Conservation (phyloP, 306 rosid genomes). For the Sicyos baderoa region DNA sequence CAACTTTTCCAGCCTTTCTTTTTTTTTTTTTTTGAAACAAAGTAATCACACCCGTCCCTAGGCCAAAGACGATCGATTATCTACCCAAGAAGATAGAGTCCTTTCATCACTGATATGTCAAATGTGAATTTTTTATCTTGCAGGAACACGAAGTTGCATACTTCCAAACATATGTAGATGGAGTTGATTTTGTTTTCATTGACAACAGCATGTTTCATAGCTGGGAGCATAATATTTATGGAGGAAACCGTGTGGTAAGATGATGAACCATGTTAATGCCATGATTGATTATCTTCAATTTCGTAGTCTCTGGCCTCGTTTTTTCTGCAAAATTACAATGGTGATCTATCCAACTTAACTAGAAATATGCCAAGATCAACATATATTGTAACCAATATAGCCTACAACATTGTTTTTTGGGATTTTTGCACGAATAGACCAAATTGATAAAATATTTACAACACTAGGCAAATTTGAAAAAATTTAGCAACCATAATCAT, state of each 20-base stretch:
- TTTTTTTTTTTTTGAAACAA: no score
- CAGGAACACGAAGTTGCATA: slow-evolving; percentile 77
- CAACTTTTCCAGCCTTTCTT: background rate
- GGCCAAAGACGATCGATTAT: no score
- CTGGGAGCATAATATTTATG: slow-evolving; percentile 48
- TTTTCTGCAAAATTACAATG: background rate
- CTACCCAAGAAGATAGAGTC: no score
- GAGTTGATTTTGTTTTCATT: slow-evolving; percentile 82
- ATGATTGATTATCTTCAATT: background rate
- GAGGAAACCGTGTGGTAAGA: slow-evolving; percentile 72
- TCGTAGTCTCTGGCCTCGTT: background rate
- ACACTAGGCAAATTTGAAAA: no score
- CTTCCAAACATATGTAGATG: slow-evolving; percentile 76
- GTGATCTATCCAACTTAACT: background rate
- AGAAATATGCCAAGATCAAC: background rate
- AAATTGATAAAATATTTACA: no score
- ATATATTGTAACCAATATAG: no score
- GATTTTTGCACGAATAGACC: no score
- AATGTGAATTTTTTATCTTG: slow-evolving; percentile 23
- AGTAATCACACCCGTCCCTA: no score
- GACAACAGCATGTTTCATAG: slow-evolving; percentile 49
- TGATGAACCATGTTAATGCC: slow-evolving; percentile 10
- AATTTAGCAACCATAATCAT: no score
- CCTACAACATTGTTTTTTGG: no score
- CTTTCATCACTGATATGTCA: slow-evolving; percentile 8